Evolutionary conservation across 257 asterid species (phyloP).

Genomic region (Phtheirospermum japonicum): DNA sequence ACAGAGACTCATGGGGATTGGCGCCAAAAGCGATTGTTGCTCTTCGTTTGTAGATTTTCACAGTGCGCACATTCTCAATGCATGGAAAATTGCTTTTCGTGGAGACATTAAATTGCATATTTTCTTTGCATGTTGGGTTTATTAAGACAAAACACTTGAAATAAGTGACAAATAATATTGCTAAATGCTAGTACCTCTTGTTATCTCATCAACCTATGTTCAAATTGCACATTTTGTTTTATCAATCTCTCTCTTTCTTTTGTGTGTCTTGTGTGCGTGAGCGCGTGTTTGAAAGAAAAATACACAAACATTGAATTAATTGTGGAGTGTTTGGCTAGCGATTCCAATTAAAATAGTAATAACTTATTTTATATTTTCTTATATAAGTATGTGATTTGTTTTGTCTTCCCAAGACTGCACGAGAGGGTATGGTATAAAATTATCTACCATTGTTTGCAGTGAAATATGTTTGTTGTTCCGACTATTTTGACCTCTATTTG

Average conservation of each 20-base stretch:
- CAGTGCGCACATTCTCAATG: constrained; percentile 30
- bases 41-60: constrained; percentile 22
- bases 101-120: constrained; percentile 7
- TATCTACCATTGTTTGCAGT: constrained; percentile 19
- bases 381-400: background rate
- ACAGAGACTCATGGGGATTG: constrained; percentile 33
- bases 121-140: constrained; percentile 33
- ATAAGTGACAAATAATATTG: constrained; percentile 10
- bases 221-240: background rate
- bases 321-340: too few relatives aligned
- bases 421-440: constrained; percentile 25
- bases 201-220: background rate
- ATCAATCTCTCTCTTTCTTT: too few relatives aligned
- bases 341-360: too few relatives aligned
- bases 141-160: constrained; percentile 29
- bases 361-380: too few relatives aligned
- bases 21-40: constrained; percentile 21
- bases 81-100: constrained; percentile 2
- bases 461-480: constrained; percentile 33
- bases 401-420: constrained; percentile 19
- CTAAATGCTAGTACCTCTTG: constrained; percentile 10
- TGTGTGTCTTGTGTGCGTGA: too few relatives aligned
- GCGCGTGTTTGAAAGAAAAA: too few relatives aligned
- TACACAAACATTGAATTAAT: too few relatives aligned
- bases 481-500: constrained; percentile 41